phyloP scores from a whole-genome alignment of 2,329 filamentous ascomycete genomes.

The Aureobasidium musti region DNA sequence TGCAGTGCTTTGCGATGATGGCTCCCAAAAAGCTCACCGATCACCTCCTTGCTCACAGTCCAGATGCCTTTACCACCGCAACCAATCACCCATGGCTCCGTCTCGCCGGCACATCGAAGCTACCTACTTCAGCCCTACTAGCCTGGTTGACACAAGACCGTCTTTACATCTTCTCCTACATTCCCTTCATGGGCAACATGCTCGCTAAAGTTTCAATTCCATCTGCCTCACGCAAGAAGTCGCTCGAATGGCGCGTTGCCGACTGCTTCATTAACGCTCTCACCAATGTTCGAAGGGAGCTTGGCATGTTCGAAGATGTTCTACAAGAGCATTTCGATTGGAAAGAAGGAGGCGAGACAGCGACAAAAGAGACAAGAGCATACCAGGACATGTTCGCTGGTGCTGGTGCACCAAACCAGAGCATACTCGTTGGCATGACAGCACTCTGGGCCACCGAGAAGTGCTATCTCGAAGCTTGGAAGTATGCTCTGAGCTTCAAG shows the following conservation, averaged over 20 bases:
- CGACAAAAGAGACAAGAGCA: slow-evolving; percentile 42
- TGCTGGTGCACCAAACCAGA: slow-evolving; percentile 52
- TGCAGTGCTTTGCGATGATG: background rate
- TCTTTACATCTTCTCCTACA: slow-evolving; percentile 70
- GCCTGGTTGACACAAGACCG: slow-evolving; percentile 73
- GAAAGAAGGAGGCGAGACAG: slow-evolving; percentile 28
- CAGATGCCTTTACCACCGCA: slow-evolving; percentile 54
- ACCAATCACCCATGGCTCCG: slow-evolving; percentile 68
- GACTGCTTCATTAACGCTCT: slow-evolving; percentile 65
- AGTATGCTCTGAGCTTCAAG: slow-evolving; percentile 43
- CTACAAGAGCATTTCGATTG: slow-evolving; percentile 31
- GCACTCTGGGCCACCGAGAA: slow-evolving; percentile 74
- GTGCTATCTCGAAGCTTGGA: slow-evolving; percentile 53
- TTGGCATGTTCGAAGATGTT: slow-evolving; percentile 65
- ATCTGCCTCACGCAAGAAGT: slow-evolving; percentile 44
- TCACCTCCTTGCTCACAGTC: slow-evolving; percentile 17
- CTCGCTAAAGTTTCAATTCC: slow-evolving; percentile 63
- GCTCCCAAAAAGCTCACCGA: slow-evolving; percentile 23
- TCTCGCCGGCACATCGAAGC: slow-evolving; percentile 62
- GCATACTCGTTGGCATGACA: slow-evolving; percentile 66
- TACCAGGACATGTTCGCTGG: slow-evolving; percentile 62
- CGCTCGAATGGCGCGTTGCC: slow-evolving; percentile 59
- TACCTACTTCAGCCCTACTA: slow-evolving; percentile 59
- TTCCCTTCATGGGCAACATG: slow-evolving; percentile 65
- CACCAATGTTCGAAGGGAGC: slow-evolving; percentile 65